Conservation (phyloP, 768 basidiomycete genomes). For the Nidularia sp. region DNA sequence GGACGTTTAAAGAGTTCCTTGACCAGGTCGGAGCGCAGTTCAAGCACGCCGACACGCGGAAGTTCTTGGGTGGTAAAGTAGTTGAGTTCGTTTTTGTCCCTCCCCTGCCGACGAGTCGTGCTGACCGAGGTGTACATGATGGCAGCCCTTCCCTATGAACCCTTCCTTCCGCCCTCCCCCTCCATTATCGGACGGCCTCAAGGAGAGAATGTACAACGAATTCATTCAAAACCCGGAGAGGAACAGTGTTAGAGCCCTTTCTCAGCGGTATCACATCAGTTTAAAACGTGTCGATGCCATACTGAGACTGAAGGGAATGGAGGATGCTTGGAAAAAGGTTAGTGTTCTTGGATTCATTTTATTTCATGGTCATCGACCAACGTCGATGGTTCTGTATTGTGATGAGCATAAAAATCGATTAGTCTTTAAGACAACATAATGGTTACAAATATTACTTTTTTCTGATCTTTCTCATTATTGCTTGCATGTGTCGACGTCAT, state of each 20-base stretch:
- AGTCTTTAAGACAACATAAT: slow-evolving; percentile 86
- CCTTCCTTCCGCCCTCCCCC: background rate
- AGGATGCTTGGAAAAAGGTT: slow-evolving; percentile 68
- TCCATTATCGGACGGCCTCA: background rate
- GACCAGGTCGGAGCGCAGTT: background rate
- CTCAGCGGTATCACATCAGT: slow-evolving; percentile 1
- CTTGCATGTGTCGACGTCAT: slow-evolving; percentile 8
- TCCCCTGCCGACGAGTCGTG: background rate
- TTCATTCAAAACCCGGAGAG: background rate
- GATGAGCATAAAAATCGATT: slow-evolving; percentile 80
- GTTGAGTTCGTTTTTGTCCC: background rate
- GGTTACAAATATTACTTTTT: slow-evolving; percentile 51
- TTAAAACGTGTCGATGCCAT: slow-evolving; percentile 68
- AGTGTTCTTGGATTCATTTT: slow-evolving; percentile 20
- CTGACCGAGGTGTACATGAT: background rate
- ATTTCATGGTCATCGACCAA: slow-evolving; percentile 9
- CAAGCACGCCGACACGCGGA: background rate
- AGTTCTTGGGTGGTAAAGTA: background rate
- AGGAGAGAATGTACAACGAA: background rate
- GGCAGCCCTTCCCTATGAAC: slow-evolving; percentile 1
- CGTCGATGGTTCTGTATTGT: slow-evolving; percentile 15
- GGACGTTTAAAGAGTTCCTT: background rate
- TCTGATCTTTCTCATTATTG: slow-evolving; percentile 14
- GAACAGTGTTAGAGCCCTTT: background rate
- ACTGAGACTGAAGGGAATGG: slow-evolving; percentile 64